Conservation (phyloP, 306 rosid genomes). For the Quercus bicolor region DNA sequence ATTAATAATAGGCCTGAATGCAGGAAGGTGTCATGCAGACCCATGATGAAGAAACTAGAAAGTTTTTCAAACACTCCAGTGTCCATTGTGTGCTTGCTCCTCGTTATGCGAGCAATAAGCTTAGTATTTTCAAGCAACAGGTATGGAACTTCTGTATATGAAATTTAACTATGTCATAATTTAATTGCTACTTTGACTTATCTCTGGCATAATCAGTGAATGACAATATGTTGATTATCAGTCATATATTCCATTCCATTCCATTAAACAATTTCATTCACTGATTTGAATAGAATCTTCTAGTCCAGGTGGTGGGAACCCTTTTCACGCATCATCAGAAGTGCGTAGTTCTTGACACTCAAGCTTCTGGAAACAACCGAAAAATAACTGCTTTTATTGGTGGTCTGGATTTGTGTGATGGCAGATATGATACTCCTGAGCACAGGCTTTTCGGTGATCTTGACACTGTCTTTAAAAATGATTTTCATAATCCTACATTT, state of each 20-base stretch:
- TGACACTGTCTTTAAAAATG: conserved; percentile 50
- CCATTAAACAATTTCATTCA: no score
- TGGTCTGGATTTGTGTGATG: conserved; percentile 76
- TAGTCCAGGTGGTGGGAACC: conserved; percentile 71
- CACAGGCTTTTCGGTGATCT: conserved; percentile 56
- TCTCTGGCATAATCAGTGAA: no score
- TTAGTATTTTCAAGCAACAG: conserved; percentile 83
- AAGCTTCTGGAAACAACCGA: conserved; percentile 50
- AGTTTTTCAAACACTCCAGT: conserved; percentile 59
- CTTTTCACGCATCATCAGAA: conserved; percentile 81
- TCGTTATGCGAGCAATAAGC: conserved; percentile 82
- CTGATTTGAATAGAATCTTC: conserved; percentile 18
- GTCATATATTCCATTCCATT: no score
- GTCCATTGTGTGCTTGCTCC: conserved; percentile 76
- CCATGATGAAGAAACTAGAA: conserved; percentile 73
- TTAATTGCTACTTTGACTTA: no score
- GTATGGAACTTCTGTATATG: conserved; percentile 28
- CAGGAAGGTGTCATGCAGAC: conserved; percentile 86
- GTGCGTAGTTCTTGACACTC: conserved; percentile 64
- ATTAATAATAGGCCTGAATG: conserved; percentile 19
- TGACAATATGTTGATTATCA: no score
- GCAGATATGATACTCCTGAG: conserved; percentile 75
- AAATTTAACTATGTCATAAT: not conserved
- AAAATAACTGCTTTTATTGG: conserved; percentile 69
- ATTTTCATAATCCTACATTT: conserved; percentile 64